Evolutionary conservation across 2,329 filamentous ascomycete genomes (phyloP).

Genomic region (Aspergillaceae sp.): DNA sequence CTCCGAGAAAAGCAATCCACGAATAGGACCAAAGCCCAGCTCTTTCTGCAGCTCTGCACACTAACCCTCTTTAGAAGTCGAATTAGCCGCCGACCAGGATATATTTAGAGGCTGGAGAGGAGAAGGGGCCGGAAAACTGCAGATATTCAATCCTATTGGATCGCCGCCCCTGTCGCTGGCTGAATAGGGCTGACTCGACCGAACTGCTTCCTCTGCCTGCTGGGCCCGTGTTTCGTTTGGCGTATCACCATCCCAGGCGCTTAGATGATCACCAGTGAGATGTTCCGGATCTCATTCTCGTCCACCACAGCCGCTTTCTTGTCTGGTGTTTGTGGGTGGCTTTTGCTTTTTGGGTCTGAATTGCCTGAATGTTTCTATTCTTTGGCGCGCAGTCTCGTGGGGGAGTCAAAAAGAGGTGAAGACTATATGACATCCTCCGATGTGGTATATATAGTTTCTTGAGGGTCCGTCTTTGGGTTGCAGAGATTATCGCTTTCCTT

Average conservation of each 20-base stretch:
- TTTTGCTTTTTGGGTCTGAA: background rate
- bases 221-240: slow-evolving; percentile 18
- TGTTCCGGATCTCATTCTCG: slow-evolving; percentile 8
- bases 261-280: slow-evolving; percentile 15
- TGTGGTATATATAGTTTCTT: background rate
- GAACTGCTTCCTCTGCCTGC: background rate
- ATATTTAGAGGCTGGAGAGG: background rate
- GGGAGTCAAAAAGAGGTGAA: background rate
- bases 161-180: background rate
- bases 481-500: no score
- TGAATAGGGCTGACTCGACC: background rate
- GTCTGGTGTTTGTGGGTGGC: slow-evolving; percentile 20
- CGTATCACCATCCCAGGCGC: slow-evolving; percentile 15
- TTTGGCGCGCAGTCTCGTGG: background rate
- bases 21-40: background rate
- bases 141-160: background rate
- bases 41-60: slow-evolving; percentile 12
- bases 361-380: background rate
- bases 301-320: slow-evolving; percentile 15
- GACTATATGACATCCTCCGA: background rate
- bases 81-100: slow-evolving; percentile 12
- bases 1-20: background rate
- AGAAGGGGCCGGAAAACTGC: background rate
- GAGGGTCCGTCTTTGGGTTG: no score
- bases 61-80: slow-evolving; percentile 16